A percentile compares a stretch with the other conserved stretches of the same genome.
Conservation (phyloP, 352 stramenopile genomes). For the Globisporangium polare region DNA sequence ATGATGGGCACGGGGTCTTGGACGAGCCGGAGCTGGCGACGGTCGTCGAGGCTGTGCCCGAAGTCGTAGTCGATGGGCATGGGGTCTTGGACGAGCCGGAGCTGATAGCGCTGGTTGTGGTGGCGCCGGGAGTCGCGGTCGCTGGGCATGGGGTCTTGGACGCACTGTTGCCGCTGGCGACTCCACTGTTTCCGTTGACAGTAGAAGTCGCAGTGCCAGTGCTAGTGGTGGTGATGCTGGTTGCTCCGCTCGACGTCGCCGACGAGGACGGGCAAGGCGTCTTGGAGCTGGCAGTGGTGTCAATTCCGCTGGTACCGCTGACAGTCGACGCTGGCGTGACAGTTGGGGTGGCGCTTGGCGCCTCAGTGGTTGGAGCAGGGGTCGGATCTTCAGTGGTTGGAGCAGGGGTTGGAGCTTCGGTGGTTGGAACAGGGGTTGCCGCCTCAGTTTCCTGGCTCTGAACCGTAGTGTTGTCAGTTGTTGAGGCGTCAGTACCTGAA, state of each 20-base stretch:
- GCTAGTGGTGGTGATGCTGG: neutral
- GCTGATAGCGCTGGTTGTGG: neutral
- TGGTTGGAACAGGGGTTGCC: neutral
- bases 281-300: neutral
- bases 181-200: constrained; percentile 7
- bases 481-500: neutral
- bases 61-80: neutral
- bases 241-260: neutral
- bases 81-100: neutral
- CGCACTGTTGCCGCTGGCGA: neutral
- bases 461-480: neutral
- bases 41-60: too few species aligned
- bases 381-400: neutral
- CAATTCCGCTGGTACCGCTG: neutral
- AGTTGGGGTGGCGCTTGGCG: neutral
- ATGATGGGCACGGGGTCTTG: neutral
- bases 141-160: neutral
- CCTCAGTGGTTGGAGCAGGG: neutral
- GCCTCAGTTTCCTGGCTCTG: neutral
- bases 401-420: neutral
- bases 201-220: neutral
- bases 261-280: constrained; percentile 3
- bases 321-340: neutral
- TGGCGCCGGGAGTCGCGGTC: neutral
- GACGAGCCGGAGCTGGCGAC: too few species aligned